Base-by-base conservation (phyloP, 352 stramenopile species). In the Discostella stelligera region DNA sequence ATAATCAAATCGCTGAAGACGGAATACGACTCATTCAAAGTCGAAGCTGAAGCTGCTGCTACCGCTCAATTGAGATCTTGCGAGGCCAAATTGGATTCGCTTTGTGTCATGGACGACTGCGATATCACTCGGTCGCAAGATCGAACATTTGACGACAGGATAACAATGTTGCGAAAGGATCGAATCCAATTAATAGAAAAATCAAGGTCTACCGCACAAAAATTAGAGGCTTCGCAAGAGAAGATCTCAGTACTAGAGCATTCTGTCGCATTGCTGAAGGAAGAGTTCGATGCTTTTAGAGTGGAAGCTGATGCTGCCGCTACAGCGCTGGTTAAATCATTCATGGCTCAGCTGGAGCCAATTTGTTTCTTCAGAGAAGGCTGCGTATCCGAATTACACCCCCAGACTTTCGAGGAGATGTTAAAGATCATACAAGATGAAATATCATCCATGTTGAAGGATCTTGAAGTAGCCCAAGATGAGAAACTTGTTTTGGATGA, bases 401-500 rank as follows among this genome's bases (percentile, higher is more conserved):
- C 32, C 21, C 10, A 44, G 20, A 56, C 66, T 11, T 77, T 70
- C 46, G 59, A 65, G 53, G 60, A 77, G 49, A 66, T 77, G 59
- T 55, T 77, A 14, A 18, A 41, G 9, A 23, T 66, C 13, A 37
- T 77, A n/a, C 32, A 77, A 58, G 55, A 68, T 61, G 69, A 77
- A 21, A 37, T 48, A 27, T 53, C 39, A n/a, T 66, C 55, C 10
- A 50, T 63, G 55, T 27, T 37, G 7, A 66, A 67, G 7, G 50
- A 71, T 20, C 23, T 77, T n/a, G 69, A 71, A 39, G 39, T 49
- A 44, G 25, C 54, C 37, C 37, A 71, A 60, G 41, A 77, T 44
- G 69, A 77, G 55, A 77, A 50, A 44, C 59, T 21, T 20, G 69
- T 77, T 21, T 63, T 77, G 13, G 69, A 71, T 49, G 49, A 77